Percentiles rank a stretch among this genome's conserved stretches.
Evolutionary conservation across 176 grass and related monocot species (phyloP).

Genomic region (Eleusine coracana): DNA sequence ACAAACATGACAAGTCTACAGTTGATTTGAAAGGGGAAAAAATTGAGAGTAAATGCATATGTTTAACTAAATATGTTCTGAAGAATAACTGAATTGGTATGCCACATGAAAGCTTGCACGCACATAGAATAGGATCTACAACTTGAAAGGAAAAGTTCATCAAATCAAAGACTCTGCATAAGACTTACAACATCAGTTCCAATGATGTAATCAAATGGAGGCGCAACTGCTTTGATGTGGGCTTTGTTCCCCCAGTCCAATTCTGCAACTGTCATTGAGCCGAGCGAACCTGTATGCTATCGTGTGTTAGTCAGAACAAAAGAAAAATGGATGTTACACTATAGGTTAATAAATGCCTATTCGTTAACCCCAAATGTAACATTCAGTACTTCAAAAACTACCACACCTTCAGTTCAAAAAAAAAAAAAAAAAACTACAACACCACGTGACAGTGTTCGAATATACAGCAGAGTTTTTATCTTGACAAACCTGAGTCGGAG

Average conservation of each 20-base stretch:
- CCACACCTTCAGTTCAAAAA: no score
- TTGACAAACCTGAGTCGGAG: slow-evolving; percentile 74
- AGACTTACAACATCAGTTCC: slow-evolving; percentile 94
- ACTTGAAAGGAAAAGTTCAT: neutral
- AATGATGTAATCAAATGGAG: slow-evolving; percentile 97
- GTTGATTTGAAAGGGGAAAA: neutral
- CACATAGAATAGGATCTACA: neutral
- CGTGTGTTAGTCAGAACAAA: slow-evolving; percentile 15
- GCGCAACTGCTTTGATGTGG: slow-evolving; percentile 71
- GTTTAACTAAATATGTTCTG: neutral
- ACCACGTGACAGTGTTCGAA: neutral
- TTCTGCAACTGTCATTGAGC: slow-evolving; percentile 71
- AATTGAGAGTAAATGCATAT: neutral
- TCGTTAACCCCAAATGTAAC: neutral
- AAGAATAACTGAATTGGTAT: neutral
- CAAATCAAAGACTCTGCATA: neutral
- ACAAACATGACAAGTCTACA: slow-evolving; percentile 1
- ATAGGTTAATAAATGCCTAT: neutral
- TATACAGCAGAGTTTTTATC: neutral
- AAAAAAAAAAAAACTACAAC: slow-evolving; percentile 14
- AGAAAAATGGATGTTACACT: neutral
- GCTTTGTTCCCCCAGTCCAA: slow-evolving; percentile 90
- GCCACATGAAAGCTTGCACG: neutral
- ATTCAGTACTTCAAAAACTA: neutral
- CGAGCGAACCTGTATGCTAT: slow-evolving; percentile 58